Evolutionary conservation across 2,329 filamentous ascomycete species (phyloP), one percentile per base, ranked within the genome.

Genomic region (Fusarium torulosum): DNA sequence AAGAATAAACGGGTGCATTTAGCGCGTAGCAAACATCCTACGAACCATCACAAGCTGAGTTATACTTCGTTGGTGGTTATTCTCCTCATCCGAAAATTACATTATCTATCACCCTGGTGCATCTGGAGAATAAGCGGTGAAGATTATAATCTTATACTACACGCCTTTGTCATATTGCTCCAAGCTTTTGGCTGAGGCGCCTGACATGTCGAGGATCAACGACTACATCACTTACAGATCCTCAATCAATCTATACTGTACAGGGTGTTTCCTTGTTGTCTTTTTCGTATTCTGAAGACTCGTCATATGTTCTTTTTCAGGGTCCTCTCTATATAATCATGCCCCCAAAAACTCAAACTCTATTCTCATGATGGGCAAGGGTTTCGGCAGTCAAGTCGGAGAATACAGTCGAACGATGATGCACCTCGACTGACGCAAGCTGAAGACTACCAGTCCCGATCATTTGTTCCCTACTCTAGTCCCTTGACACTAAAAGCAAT

Each of bases 251-350:
- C 11, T 35, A 49, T 14, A 19, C 42, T 11, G 42, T 20, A 15
- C 46, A 53, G 21, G 53, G 46, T 59, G 35, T n/a, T 7, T 53
- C 59, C 60, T 41, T 63, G 59, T 11, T 52, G 19, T 44, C 11
- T 37, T 35, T 29, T 25, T 17, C 27, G 11, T 25, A 11, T 41
- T 20, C 8, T 17, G 13, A 19, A 23, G 29, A 25, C 27, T 47
- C 42, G 15, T 17, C 35, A 33, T 55, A n/a, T 42, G 7, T 21
- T 46, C 38, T 25, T 50, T 47, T 41, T 66, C 43, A 57, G 52
- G 54, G 65, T 62, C 60, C n/a, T 51, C n/a, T 51, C n/a, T 38
- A 11, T 20, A 19, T 38, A 35, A 27, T 51, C 40, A 42, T 40
- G 51, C 33, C 41, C 31, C 44, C 47, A 25, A 43, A 38, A 35